Evolutionary conservation across 2,329 filamentous ascomycete genomes (phyloP).

Genomic region (Daldinia sp.): DNA sequence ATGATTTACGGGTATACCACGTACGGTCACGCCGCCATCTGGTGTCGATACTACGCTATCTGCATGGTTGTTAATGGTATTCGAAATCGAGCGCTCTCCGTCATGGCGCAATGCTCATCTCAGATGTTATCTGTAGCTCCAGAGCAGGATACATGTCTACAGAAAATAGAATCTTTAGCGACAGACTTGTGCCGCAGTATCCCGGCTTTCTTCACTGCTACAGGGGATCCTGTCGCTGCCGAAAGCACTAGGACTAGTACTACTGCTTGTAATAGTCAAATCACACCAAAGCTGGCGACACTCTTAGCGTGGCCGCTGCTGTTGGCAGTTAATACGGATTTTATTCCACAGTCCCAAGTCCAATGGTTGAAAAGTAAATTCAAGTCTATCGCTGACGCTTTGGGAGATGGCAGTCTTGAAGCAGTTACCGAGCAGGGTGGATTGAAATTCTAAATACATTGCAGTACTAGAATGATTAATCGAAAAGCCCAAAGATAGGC

Average conservation of each 20-base stretch:
- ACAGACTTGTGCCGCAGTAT: conserved; percentile 24
- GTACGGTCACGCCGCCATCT: conserved; percentile 23
- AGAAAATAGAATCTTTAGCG: conserved; percentile 24
- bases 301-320: conserved; percentile 28
- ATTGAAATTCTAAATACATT: conserved; percentile 29
- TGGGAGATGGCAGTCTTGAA: conserved; percentile 25
- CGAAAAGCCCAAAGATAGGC: conserved; percentile 54
- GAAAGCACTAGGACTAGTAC: background rate
- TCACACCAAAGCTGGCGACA: conserved; percentile 24
- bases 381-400: conserved; percentile 16
- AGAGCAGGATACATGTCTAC: conserved; percentile 23
- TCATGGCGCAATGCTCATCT: conserved; percentile 19
- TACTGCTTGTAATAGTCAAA: background rate
- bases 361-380: conserved; percentile 21
- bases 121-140: background rate
- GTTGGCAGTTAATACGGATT: conserved; percentile 22
- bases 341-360: conserved; percentile 25
- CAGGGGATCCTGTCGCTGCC: background rate
- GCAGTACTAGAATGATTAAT: background rate
- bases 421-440: conserved; percentile 6
- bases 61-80: conserved; percentile 30
- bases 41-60: conserved; percentile 24
- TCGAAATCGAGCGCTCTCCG: conserved; percentile 21
- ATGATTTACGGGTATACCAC: conserved; percentile 17
- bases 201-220: conserved; percentile 13